Base-by-base conservation (phyloP, 331 rosid species). In the Acacia pycnantha region DNA sequence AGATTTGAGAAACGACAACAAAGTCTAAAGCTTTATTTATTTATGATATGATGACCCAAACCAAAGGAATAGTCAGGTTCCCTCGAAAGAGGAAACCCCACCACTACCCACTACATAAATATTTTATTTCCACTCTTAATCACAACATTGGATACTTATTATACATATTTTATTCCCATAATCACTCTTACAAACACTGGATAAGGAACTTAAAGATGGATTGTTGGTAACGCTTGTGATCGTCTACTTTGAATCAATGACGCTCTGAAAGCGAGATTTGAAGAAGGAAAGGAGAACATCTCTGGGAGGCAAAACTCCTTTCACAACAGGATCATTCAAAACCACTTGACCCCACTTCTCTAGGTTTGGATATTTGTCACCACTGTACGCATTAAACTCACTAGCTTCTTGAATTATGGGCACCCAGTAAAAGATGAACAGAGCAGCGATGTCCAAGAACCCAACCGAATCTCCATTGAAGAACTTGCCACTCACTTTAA, bases 401-500 rank as follows among this genome's bases (percentile, higher is more conserved):
- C 62, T 16, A 10, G 62, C 62, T 54, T 54, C 62, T 54, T 54
- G 62, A n/a, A 54, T 54, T 54, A 54, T 21, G 22, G 26, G 62
- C 1, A 54, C 4, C 62, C 62, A 54, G 62, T 1, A 54, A 54
- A 16, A 19, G 26, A 54, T n/a, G 62, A 54, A 6, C 24, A 54
- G 64, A 6, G 80, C 90, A 6, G 87, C 90, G 40, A 91, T 86
- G 68, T 93, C 97, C 26, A 87, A 86, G 1, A 86, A 6, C 4
- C 89, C 87, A 43, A 91, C 70, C 0, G 31, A 81, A 9, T 88
- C 94, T 82, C 97, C 97, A 11, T 91, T 92, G 53, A 93, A 91
- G 87, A 84, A 93, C 83, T 87, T 47, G 5, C 18, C 84, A 50
- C 84, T 82, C 7, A 93, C 83, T 64, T 84, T 82, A 2, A 93